Evolutionary conservation across 768 basidiomycete genomes (phyloP).

Genomic region (Nidularia pulvinata): DNA sequence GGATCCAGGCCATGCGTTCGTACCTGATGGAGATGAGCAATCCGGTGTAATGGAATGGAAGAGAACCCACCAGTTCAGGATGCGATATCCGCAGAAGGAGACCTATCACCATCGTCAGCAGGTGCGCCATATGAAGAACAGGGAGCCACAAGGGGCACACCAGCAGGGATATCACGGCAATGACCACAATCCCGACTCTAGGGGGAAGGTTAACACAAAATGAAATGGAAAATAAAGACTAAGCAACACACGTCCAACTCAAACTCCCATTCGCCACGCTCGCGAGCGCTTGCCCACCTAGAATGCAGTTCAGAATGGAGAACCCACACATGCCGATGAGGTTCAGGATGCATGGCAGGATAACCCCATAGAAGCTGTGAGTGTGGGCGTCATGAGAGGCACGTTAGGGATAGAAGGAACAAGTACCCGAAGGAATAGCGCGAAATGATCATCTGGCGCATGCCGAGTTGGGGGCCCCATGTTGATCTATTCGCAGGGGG

Average conservation of each 20-base stretch:
- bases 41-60: neutral
- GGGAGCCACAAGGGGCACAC: conserved; percentile 29
- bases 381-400: conserved; percentile 3
- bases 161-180: conserved; percentile 65
- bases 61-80: conserved; percentile 37
- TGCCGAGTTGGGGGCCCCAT: conserved; percentile 83
- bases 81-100: conserved; percentile 58
- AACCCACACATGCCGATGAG: conserved; percentile 67
- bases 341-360: conserved; percentile 61
- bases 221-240: neutral
- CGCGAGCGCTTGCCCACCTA: conserved; percentile 59
- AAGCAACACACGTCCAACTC: conserved; percentile 36
- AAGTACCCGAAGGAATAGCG: conserved; percentile 32
- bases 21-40: conserved; percentile 37
- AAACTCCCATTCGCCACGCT: conserved; percentile 37
- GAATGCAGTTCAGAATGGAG: conserved; percentile 69
- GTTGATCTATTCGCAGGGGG: conserved; percentile 33
- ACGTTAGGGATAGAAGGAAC: conserved; percentile 1
- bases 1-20: conserved; percentile 76
- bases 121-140: conserved; percentile 17
- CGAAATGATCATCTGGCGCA: conserved; percentile 85
- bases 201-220: neutral
- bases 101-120: conserved; percentile 20
- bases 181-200: conserved; percentile 83
- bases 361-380: conserved; percentile 61